These are phyloP conservation scores for Urochloa ruziziensis DNA, from an alignment of 176 grass and related monocot genomes.

Conservation along the genomic window DNA sequence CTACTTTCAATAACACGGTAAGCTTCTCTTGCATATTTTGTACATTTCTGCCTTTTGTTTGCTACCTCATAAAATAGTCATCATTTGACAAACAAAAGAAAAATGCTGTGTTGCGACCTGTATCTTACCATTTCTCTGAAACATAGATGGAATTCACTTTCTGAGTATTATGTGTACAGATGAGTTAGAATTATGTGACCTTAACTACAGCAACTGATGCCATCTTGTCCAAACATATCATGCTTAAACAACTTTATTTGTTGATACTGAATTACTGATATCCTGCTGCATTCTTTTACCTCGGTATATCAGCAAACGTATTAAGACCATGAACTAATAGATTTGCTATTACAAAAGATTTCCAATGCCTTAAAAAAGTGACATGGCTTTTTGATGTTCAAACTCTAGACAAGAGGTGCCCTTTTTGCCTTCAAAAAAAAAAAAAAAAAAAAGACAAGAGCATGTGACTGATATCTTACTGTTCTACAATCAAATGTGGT, in stretches of 20 bases:
- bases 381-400: neutral
- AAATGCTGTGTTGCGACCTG: neutral
- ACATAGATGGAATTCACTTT: neutral
- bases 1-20: constrained; percentile 78
- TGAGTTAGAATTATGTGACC: constrained; percentile 3
- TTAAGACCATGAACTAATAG: neutral
- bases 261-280: neutral
- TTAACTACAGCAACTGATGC: neutral
- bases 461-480: neutral
- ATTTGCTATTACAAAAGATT: neutral
- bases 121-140: neutral
- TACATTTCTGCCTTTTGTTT: neutral
- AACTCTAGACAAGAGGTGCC: neutral
- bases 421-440: no score
- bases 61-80: neutral
- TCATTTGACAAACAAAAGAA: neutral
- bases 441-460: no score
- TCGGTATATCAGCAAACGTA: neutral
- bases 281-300: neutral
- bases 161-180: neutral
- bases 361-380: neutral
- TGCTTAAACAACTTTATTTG: neutral
- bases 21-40: constrained; percentile 31
- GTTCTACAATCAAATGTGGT: constrained; percentile 19
- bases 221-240: neutral